These are phyloP conservation scores for Aureobasidium sp. DNA, from an alignment of 2,329 filamentous ascomycete species.

Conservation along the genomic window DNA sequence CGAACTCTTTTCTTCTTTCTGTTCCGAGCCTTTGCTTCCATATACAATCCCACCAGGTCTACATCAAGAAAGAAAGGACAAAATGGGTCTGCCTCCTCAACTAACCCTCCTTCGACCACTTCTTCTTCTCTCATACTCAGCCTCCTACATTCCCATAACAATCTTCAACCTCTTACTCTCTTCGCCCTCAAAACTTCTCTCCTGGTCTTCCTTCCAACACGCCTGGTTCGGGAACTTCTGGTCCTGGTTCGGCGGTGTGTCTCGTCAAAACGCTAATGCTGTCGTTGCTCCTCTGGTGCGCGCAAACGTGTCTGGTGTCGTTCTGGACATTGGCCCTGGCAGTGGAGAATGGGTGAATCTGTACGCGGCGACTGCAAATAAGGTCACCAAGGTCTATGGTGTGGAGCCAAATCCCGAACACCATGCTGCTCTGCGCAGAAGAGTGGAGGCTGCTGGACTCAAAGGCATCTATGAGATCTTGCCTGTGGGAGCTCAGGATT, in stretches of 20 bases:
- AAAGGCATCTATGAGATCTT: slow-evolving; percentile 54
- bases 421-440: slow-evolving; percentile 41
- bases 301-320: slow-evolving; percentile 41
- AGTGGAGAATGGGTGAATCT: slow-evolving; percentile 54
- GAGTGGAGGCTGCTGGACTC: slow-evolving; percentile 47
- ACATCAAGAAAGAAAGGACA: neutral
- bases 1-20: neutral
- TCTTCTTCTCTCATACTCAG: slow-evolving; percentile 45
- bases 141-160: slow-evolving; percentile 47
- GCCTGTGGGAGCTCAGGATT: slow-evolving; percentile 55
- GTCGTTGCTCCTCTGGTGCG: slow-evolving; percentile 50
- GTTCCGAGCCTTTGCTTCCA: neutral
- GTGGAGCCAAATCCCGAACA: slow-evolving; percentile 56
- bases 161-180: slow-evolving; percentile 34
- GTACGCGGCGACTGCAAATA: slow-evolving; percentile 33
- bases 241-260: slow-evolving; percentile 46
- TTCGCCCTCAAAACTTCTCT: slow-evolving; percentile 22
- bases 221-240: slow-evolving; percentile 58
- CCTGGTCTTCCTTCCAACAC: slow-evolving; percentile 29
- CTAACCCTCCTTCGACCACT: slow-evolving; percentile 28
- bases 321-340: slow-evolving; percentile 58
- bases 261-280: slow-evolving; percentile 37
- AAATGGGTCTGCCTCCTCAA: slow-evolving; percentile 5
- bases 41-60: neutral
- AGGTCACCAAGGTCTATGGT: slow-evolving; percentile 47